These are phyloP conservation scores for Artemisia annua DNA, from an alignment of 129 eudicot genomes.

Conservation along the genomic window DNA sequence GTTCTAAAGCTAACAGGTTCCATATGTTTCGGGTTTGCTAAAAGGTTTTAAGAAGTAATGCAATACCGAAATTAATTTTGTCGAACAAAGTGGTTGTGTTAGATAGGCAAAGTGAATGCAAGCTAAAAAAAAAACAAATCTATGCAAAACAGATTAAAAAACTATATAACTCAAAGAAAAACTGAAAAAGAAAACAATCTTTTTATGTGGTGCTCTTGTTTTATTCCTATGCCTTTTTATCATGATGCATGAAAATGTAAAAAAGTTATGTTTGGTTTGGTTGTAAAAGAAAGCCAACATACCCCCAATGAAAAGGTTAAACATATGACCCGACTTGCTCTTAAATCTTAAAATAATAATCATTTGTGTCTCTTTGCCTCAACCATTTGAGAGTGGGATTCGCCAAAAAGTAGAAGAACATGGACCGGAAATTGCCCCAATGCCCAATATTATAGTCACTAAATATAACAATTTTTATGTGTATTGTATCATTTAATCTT, in stretches of 20 bases:
- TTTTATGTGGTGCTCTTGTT: not conserved
- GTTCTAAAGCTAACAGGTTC: too few species aligned
- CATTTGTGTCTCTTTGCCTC: slow-evolving; percentile 35
- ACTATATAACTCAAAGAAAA: not conserved
- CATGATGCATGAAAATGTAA: slow-evolving; percentile 21
- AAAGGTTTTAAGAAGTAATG: not conserved
- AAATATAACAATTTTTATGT: not conserved
- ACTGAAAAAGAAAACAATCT: too few species aligned
- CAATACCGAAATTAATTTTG: too few species aligned
- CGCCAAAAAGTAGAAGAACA: slow-evolving; percentile 21
- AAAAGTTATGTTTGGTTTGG: slow-evolving; percentile 36
- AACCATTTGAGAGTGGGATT: slow-evolving; percentile 7
- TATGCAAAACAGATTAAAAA: not conserved
- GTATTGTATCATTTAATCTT: not conserved
- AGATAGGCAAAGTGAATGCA: too few species aligned
- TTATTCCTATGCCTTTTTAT: not conserved
- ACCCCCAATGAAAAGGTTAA: slow-evolving; percentile 32
- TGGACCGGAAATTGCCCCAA: slow-evolving; percentile 25
- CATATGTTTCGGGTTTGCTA: too few species aligned
- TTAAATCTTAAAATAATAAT: slow-evolving; percentile 24
- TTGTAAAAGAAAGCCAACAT: slow-evolving; percentile 36
- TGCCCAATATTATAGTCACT: slow-evolving; percentile 5
- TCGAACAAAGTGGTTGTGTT: too few species aligned
- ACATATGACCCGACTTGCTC: slow-evolving; percentile 33
- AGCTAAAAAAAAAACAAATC: too few species aligned